Percentiles rank a stretch among this genome's conserved stretches.
phyloP scores from a whole-genome alignment of 1,139 yeast species.

The Meyerozyma athensensis region DNA sequence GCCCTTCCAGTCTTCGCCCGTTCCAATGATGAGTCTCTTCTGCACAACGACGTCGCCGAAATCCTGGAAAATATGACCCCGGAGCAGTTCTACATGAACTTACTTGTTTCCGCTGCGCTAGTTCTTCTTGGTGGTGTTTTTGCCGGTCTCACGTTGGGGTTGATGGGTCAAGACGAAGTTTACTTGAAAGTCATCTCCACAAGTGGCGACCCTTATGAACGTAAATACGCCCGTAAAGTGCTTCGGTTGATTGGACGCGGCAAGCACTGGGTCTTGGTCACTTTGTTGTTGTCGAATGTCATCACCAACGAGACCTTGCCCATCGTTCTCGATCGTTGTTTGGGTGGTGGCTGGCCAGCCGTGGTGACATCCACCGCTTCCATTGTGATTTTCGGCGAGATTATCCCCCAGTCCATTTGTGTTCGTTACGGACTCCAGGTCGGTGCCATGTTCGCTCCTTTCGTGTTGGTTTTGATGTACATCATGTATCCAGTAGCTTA shows the following conservation, averaged over 20 bases:
- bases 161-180: constrained; percentile 98
- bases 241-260: constrained; percentile 71
- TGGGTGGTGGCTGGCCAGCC: constrained; percentile 98
- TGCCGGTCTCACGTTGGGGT: constrained; percentile 90
- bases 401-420: constrained; percentile 90
- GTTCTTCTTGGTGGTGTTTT: constrained; percentile 92
- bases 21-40: constrained; percentile 1
- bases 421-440: constrained; percentile 90
- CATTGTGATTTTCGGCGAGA: constrained; percentile 93
- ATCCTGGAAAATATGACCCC: constrained; percentile 22
- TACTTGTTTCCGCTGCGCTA: constrained; percentile 56
- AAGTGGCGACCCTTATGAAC: constrained; percentile 56
- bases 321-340: constrained; percentile 82
- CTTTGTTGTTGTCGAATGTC: constrained; percentile 78
- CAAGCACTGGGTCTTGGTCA: constrained; percentile 97
- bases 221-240: constrained; percentile 69
- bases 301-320: constrained; percentile 95
- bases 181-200: constrained; percentile 69
- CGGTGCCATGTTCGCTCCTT: constrained; percentile 89
- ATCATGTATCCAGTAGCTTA: constrained; percentile 88
- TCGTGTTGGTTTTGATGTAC: constrained; percentile 82
- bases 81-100: constrained; percentile 48
- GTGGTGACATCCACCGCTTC: constrained; percentile 88
- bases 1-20: constrained; percentile 13
- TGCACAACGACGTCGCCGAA: constrained; percentile 5